A percentile compares a stretch with the other conserved stretches of the same genome.
These are phyloP conservation scores for Phytophthora colocasiae DNA, from an alignment of 352 stramenopile genomes.

Conservation along the genomic window DNA sequence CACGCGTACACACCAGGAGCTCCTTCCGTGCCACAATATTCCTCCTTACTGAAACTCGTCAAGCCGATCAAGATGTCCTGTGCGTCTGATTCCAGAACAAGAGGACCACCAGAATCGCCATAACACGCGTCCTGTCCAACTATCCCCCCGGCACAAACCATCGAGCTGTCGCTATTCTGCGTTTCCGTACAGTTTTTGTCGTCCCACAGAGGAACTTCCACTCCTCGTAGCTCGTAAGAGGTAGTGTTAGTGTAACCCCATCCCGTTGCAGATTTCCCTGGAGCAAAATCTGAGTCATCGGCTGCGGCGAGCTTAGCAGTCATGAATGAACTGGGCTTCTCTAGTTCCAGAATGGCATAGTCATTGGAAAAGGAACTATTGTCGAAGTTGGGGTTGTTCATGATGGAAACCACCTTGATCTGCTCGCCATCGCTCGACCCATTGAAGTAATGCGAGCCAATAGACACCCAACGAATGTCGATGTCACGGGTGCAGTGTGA, in stretches of 20 bases:
- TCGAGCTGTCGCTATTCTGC: constrained; percentile 23
- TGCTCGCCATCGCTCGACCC: constrained; percentile 31
- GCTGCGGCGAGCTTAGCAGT: constrained; percentile 36
- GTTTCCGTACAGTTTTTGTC: constrained; percentile 37
- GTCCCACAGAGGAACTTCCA: constrained; percentile 42
- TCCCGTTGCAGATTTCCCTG: constrained; percentile 33
- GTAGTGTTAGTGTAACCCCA: constrained; percentile 36
- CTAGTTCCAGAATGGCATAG: constrained; percentile 48
- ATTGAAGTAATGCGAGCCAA: constrained; percentile 30
- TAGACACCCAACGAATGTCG: constrained; percentile 33
- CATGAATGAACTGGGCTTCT: constrained; percentile 32
- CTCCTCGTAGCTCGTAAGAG: constrained; percentile 39
- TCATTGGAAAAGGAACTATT: constrained; percentile 23
- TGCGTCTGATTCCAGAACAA: constrained; percentile 28
- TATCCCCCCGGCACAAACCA: constrained; percentile 58
- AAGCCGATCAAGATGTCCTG: constrained; percentile 23
- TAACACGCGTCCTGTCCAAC: constrained; percentile 50
- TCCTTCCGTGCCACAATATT: constrained; percentile 12
- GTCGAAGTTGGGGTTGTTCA: constrained; percentile 32
- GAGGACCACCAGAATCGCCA: constrained; percentile 55
- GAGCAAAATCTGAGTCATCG: constrained; percentile 26
- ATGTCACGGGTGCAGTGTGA: constrained; percentile 14
- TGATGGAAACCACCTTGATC: constrained; percentile 34
- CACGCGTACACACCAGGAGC: constrained; percentile 51
- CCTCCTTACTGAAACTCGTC: constrained; percentile 19